Evolutionary conservation across 2,329 filamentous ascomycete species (phyloP).

Genomic region (Pseudovirgaria hyperparasitica): DNA sequence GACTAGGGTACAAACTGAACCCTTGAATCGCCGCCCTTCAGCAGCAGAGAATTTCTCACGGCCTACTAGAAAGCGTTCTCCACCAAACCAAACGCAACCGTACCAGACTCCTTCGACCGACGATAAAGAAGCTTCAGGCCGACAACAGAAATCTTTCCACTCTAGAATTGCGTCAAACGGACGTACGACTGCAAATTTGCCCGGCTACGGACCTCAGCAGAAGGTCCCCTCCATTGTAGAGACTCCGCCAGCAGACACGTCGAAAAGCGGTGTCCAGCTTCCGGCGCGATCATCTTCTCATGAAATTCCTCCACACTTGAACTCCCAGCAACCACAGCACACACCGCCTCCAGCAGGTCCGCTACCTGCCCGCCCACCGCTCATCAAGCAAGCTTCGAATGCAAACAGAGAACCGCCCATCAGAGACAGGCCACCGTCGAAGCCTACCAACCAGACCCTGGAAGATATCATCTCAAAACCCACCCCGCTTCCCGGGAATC

Average conservation of each 20-base stretch:
- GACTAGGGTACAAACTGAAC: constrained; percentile 57
- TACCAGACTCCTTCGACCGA: constrained; percentile 17
- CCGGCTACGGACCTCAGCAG: constrained; percentile 28
- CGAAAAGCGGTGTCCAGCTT: constrained; percentile 22
- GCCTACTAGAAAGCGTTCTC: constrained; percentile 28
- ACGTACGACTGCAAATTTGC: constrained; percentile 39
- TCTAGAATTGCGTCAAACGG: constrained; percentile 45
- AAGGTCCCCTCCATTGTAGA: constrained; percentile 50
- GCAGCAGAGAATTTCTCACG: constrained; percentile 46
- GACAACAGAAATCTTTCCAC: constrained; percentile 41
- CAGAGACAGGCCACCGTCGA: too few species aligned
- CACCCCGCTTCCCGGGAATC: constrained; percentile 55
- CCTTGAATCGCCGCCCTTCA: constrained; percentile 30
- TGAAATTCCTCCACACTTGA: constrained; percentile 18
- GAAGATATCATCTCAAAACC: constrained; percentile 55
- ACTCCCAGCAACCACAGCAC: constrained; percentile 12
- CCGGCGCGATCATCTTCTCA: constrained; percentile 41
- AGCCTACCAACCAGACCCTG: constrained; percentile 34
- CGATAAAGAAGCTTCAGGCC: constrained; percentile 23
- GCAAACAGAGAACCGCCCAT: constrained; percentile 25
- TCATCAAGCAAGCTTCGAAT: constrained; percentile 15
- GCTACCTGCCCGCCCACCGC: constrained; percentile 16
- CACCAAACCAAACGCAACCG: constrained; percentile 12
- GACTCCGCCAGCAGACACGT: constrained; percentile 37
- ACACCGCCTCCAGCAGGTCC: constrained; percentile 8